A percentile compares a stretch with the other conserved stretches of the same genome.
These are phyloP conservation scores for Cystobasidiaceae sp. DNA, from an alignment of 1,284 basidiomycete genomes.

Conservation along the genomic window DNA sequence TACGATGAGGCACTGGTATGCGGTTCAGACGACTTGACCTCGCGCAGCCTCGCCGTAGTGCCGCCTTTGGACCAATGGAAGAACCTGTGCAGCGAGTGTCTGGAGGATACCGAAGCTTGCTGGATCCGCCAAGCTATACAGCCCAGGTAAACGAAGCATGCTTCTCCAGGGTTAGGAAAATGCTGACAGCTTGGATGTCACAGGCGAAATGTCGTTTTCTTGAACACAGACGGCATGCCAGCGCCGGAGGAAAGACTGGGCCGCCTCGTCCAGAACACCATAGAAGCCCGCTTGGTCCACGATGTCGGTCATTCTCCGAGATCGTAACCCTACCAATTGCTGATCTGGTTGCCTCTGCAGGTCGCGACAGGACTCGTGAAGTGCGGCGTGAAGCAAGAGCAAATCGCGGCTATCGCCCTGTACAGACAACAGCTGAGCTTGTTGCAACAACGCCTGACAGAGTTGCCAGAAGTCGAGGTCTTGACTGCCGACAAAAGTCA, in stretches of 20 bases:
- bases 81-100: not conserved
- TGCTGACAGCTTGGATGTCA: constrained; percentile 35
- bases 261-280: constrained; percentile 79
- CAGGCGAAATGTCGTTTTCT: constrained; percentile 78
- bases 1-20: constrained; percentile 74
- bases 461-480: constrained; percentile 64
- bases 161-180: not conserved
- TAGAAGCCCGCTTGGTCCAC: constrained; percentile 60
- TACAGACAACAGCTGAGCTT: constrained; percentile 95
- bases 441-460: constrained; percentile 57
- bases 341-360: constrained; percentile 54
- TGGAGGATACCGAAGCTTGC: constrained; percentile 48
- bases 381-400: constrained; percentile 61
- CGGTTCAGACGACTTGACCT: constrained; percentile 66
- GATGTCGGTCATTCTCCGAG: constrained; percentile 49
- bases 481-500: constrained; percentile 93
- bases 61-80: not conserved
- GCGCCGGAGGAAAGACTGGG: constrained; percentile 75
- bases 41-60: constrained; percentile 58
- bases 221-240: constrained; percentile 80
- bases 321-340: not conserved
- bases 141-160: constrained; percentile 54
- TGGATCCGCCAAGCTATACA: constrained; percentile 68
- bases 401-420: constrained; percentile 83
- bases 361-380: constrained; percentile 60